Conservation (phyloP, 441 rosid species). For the Mallotus repandus region DNA sequence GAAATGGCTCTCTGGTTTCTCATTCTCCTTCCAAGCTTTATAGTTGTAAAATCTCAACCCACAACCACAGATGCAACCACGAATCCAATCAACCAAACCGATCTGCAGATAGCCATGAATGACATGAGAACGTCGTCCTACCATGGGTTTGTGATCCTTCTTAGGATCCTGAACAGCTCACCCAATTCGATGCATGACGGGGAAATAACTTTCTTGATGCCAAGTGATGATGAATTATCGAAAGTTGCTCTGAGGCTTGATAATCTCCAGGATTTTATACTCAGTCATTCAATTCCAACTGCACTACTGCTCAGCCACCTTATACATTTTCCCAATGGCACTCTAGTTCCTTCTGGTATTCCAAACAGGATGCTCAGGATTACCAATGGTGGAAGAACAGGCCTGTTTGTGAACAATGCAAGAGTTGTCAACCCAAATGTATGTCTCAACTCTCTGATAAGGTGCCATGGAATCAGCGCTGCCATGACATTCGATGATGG, state of each 20-base stretch:
- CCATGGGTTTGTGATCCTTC: conserved; percentile 48
- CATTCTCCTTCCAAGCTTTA: conserved; percentile 25
- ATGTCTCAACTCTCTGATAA: conserved; percentile 29
- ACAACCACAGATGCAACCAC: background rate
- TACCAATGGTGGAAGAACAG: conserved; percentile 26
- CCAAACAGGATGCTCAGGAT: conserved; percentile 33
- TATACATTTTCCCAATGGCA: conserved; percentile 38
- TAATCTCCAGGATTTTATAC: conserved; percentile 32
- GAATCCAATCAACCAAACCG: conserved; percentile 28
- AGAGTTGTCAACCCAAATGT: conserved; percentile 37
- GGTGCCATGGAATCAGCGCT: conserved; percentile 42
- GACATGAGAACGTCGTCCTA: conserved; percentile 37
- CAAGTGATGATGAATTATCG: conserved; percentile 28
- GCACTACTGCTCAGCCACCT: conserved; percentile 27
- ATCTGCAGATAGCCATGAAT: conserved; percentile 30
- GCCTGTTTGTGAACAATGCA: conserved; percentile 35
- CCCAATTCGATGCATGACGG: conserved; percentile 19
- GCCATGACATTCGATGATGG: conserved; percentile 15
- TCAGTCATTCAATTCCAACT: conserved; percentile 37
- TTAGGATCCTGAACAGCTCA: conserved; percentile 26
- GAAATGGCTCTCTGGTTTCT: conserved; percentile 29
- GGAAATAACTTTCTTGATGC: conserved; percentile 38
- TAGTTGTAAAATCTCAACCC: conserved; percentile 20
- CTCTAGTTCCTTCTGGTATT: conserved; percentile 32
- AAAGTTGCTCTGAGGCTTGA: conserved; percentile 17